Percentiles rank a stretch among this genome's conserved stretches.
These are phyloP conservation scores for Phytophthora vignae DNA, from an alignment of 352 stramenopile species.

Conservation along the genomic window DNA sequence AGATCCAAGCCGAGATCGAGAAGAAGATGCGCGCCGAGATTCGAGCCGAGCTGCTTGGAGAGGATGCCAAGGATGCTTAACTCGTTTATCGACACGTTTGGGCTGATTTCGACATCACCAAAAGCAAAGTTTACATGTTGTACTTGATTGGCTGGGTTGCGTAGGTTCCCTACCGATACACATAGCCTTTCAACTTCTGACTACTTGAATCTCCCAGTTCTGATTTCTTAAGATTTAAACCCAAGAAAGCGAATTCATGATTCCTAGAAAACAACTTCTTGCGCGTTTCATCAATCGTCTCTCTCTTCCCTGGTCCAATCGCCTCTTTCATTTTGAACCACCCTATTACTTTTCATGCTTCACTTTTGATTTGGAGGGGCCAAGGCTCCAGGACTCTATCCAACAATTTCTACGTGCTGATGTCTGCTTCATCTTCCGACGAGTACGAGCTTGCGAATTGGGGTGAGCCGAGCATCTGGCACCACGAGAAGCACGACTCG, in stretches of 20 bases:
- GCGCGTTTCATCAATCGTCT: background rate
- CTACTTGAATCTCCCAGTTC: too few relatives aligned
- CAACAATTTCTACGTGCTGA: background rate
- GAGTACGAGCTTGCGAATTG: background rate
- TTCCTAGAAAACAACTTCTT: too few relatives aligned
- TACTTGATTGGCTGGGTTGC: background rate
- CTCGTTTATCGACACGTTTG: background rate
- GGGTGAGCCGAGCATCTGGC: background rate
- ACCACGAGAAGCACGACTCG: conserved; percentile 8
- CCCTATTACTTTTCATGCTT: background rate
- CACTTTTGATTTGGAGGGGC: background rate
- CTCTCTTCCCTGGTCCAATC: background rate
- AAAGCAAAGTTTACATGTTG: background rate
- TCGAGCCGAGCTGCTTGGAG: conserved; percentile 13
- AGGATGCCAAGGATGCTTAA: conserved; percentile 2
- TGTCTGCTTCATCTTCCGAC: background rate
- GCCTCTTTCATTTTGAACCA: background rate
- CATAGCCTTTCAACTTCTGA: background rate
- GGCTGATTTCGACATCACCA: background rate
- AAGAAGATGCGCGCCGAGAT: conserved; percentile 22
- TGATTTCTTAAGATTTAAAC: too few relatives aligned
- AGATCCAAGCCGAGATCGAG: conserved; percentile 17
- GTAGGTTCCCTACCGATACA: background rate
- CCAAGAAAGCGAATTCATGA: too few relatives aligned
- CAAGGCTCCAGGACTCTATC: background rate